phyloP scores from a whole-genome alignment of 257 asterid genomes.

The Rauvolfia tetraphylla region DNA sequence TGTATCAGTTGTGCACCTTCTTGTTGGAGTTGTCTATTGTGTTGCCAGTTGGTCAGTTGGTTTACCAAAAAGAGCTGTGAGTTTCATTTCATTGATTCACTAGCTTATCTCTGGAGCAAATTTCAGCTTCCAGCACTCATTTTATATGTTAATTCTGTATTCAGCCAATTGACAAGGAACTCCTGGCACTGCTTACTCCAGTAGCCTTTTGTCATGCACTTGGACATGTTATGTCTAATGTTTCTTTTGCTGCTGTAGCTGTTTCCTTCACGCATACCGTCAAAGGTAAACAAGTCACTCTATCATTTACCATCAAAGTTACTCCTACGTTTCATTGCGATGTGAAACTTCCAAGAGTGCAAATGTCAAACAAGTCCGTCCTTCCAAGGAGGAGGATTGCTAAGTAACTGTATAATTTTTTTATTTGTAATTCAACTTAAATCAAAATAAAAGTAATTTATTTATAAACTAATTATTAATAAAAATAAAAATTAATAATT shows the following conservation, averaged over 20 bases:
- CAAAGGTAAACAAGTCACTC: constrained; percentile 34
- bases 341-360: no score
- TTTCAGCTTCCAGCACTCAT: constrained; percentile 2
- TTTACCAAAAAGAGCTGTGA: constrained; percentile 60
- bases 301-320: no score
- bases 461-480: no score
- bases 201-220: constrained; percentile 62
- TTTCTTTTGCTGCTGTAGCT: constrained; percentile 64
- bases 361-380: no score
- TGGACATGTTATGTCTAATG: constrained; percentile 66
- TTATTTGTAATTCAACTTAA: no score
- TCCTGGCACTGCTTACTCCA: constrained; percentile 49
- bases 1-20: constrained; percentile 56
- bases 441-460: no score
- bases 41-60: constrained; percentile 50
- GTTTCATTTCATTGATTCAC: constrained; percentile 6
- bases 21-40: constrained; percentile 58
- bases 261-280: constrained; percentile 64
- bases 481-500: no score
- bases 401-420: no score
- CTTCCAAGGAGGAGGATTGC: no score
- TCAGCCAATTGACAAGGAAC: constrained; percentile 54
- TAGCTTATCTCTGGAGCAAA: not conserved
- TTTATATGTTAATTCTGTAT: constrained; percentile 10
- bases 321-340: no score